phyloP scores from a whole-genome alignment of 768 basidiomycete genomes.

The Russula abietina region DNA sequence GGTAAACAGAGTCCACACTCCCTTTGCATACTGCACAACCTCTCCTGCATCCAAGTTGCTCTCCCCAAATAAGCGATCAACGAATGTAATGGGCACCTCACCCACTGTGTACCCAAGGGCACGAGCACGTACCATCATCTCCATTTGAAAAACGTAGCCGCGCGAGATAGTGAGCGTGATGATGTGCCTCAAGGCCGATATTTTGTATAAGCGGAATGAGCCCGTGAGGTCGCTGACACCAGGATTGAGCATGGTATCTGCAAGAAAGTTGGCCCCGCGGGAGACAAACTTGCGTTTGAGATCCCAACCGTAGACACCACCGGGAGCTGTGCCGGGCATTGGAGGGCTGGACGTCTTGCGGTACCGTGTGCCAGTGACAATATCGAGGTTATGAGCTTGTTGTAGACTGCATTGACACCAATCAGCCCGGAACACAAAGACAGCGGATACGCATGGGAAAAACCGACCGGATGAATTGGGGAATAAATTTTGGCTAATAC shows the following conservation, averaged over 20 bases:
- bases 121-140: conserved; percentile 91
- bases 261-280: conserved; percentile 87
- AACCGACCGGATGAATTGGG: conserved; percentile 76
- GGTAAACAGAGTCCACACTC: conserved; percentile 75
- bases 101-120: conserved; percentile 81
- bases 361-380: conserved; percentile 91
- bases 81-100: conserved; percentile 91
- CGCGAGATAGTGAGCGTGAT: conserved; percentile 80
- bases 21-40: conserved; percentile 80
- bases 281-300: conserved; percentile 83
- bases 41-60: conserved; percentile 88
- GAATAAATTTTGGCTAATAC: conserved; percentile 85
- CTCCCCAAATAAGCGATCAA: conserved; percentile 89
- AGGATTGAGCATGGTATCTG: conserved; percentile 76
- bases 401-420: conserved; percentile 53
- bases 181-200: conserved; percentile 70
- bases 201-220: conserved; percentile 79
- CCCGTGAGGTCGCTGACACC: conserved; percentile 90
- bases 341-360: conserved; percentile 54
- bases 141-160: conserved; percentile 97
- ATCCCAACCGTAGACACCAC: conserved; percentile 92
- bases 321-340: conserved; percentile 56
- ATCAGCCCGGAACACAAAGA: conserved; percentile 1
- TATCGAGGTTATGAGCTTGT: conserved; percentile 80
- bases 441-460: background rate